Evolutionary conservation across 129 eudicot genomes (phyloP), one percentile per base, ranked within the genome.

Genomic region (Artemisia tridentata): DNA sequence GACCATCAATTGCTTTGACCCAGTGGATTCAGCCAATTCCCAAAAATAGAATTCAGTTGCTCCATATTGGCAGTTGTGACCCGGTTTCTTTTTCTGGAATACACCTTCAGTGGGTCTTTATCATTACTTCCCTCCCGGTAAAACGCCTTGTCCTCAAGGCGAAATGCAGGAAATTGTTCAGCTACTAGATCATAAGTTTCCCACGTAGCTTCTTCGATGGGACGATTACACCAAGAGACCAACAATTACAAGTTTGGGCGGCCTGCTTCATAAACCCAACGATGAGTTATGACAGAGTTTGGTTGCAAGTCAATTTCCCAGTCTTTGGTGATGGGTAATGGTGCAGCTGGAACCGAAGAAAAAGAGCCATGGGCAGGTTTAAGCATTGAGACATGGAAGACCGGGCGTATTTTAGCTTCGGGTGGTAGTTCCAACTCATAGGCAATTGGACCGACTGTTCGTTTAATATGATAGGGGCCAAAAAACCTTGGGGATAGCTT

Each of bases 221-320:
- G 69, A 0, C 54, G 69, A 45, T 65, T 45, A 43, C 53, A 65
- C 54, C 69, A 65, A 2, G 54, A 17, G 4, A 65, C 0, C 38
- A 43, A 45, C 54, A 65, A 16, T 45, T 65, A 55, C 0, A 65
- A 11, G 31, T 0, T 13, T 0, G 53, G 69, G 2, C 7, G 17
- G 53, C 54, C 54, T 45, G 54, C 69, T 65, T 65, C 54, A 65
- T 11, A 11, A 6, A 65, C 69, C 54, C 54, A 45, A 1, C 50
- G 25, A n/a, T 63, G 68, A 11, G 68, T 63, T 51, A 63, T 63
- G 27, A 63, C 51, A 1, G 68, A 38, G 9, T 49, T 34, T n/a
- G 68, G 68, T 38, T 62, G 69, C 10, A 25, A 1, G 4, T 29
- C 34, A 29, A 29, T 29, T 29, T 29, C 34, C 34, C 34, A 29